Evolutionary conservation across 2,329 filamentous ascomycete genomes (phyloP), one percentile per base, ranked within the genome.

Genomic region (Mycocentrospora acerina): DNA sequence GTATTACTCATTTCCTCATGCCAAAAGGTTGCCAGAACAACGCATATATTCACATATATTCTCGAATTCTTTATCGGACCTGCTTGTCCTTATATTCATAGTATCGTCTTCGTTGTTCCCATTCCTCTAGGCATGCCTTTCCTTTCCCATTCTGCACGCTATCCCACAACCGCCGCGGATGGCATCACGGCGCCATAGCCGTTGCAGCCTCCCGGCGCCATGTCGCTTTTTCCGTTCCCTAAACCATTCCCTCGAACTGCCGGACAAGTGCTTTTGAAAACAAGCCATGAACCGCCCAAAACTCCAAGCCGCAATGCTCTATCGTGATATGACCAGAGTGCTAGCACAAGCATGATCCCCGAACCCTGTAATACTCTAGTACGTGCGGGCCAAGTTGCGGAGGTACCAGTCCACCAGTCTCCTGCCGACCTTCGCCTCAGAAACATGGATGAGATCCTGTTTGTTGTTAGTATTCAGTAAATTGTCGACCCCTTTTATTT

Each of bases 381-480:
- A 98, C 42, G 90, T 94, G 69, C 93, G 85, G 45, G 90, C 88
- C 64, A 98, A 78, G 78, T 98, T 98, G 67, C 93, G 85, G 67
- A 98, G 81, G 72, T 98, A 98, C 93, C 93, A 98, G 73, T 98
- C 93, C 53, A 98, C 91, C 63, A 98, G 77, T 76, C 93, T 94
- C 61, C 93, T 82, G 66, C 93, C 93, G 44, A 96, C 90, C 84
- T 98, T 98, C 56, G 91, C 91, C 75, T 98, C 93, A 42, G 91
- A 96, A 58, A 98, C 93, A 73, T 98, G 93, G 69, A 98, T 98
- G 61, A 98, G 76, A 68, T 98, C 91, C 86, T 90, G 57, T 7
- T 17, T 10, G 35, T 16, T 19, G 44, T 67, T 58, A 68, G 53
- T 29, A 39, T 34, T 18, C 19, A 6, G 19, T 27, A 36, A 9